These are phyloP conservation scores for Metschnikowia henanensis DNA, from an alignment of 805 yeast genomes.

Conservation along the genomic window DNA sequence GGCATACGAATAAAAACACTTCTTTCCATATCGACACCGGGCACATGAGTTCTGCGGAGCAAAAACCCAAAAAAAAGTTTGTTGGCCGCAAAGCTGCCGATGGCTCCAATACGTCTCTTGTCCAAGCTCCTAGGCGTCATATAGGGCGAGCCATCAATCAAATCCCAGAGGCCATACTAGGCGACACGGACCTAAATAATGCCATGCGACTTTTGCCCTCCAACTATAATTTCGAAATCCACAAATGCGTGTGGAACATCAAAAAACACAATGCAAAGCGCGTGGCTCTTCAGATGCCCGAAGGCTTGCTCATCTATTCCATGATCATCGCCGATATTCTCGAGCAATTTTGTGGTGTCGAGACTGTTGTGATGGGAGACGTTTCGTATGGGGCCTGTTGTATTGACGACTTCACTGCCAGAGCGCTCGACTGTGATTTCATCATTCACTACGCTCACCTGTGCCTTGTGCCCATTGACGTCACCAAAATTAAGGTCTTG, in stretches of 20 bases:
- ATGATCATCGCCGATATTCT: slow-evolving; percentile 87
- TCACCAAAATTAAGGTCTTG: slow-evolving; percentile 87
- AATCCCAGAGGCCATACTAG: slow-evolving; percentile 81
- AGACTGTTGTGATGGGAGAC: slow-evolving; percentile 95
- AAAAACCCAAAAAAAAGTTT: slow-evolving; percentile 52
- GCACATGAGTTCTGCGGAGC: not conserved
- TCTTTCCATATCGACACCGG: not conserved
- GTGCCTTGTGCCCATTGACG: slow-evolving; percentile 92
- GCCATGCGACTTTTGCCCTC: slow-evolving; percentile 82
- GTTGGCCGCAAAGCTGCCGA: slow-evolving; percentile 44
- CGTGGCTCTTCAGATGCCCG: slow-evolving; percentile 97
- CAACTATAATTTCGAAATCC: slow-evolving; percentile 94
- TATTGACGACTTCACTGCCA: slow-evolving; percentile 94
- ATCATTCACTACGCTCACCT: slow-evolving; percentile 97
- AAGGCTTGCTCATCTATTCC: slow-evolving; percentile 87
- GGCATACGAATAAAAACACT: not conserved
- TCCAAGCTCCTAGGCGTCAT: slow-evolving; percentile 19
- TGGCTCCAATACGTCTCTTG: slow-evolving; percentile 10
- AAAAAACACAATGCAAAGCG: slow-evolving; percentile 70
- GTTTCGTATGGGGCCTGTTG: slow-evolving; percentile 99
- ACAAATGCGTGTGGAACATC: slow-evolving; percentile 94
- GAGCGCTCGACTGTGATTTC: slow-evolving; percentile 90
- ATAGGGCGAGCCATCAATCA: slow-evolving; percentile 73
- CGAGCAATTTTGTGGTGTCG: slow-evolving; percentile 86
- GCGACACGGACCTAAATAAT: slow-evolving; percentile 78